Evolutionary conservation across 176 grass and related monocot genomes (phyloP).

Genomic region (Phragmites australis): DNA sequence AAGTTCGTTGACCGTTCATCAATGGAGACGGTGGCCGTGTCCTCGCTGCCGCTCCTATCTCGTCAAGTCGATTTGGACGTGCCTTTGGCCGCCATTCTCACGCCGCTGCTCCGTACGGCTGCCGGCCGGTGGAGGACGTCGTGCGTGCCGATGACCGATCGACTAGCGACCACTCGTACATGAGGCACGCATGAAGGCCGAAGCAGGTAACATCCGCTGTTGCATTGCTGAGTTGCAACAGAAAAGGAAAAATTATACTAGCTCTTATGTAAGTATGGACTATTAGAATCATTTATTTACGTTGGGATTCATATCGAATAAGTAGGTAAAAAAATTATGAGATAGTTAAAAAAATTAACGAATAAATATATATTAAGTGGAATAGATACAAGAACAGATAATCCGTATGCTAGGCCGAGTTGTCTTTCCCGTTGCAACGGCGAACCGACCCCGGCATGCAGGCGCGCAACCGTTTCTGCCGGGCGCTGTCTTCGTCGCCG

Average conservation of each 20-base stretch:
- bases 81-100: background rate
- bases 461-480: slow-evolving; percentile 30
- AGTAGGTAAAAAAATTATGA: too few relatives aligned
- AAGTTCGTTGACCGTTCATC: slow-evolving; percentile 40
- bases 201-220: background rate
- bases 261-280: too few relatives aligned
- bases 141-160: background rate
- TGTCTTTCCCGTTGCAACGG: slow-evolving; percentile 17
- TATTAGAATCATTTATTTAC: too few relatives aligned
- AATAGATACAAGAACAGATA: too few relatives aligned
- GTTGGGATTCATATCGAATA: too few relatives aligned
- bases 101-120: background rate
- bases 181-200: background rate
- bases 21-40: slow-evolving; percentile 29
- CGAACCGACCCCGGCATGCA: background rate
- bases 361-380: too few relatives aligned
- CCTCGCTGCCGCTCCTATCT: background rate
- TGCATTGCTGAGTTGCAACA: too few relatives aligned
- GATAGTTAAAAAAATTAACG: too few relatives aligned
- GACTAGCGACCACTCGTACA: too few relatives aligned
- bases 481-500: background rate
- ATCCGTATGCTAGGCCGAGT: too few relatives aligned
- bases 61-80: slow-evolving; percentile 28
- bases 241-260: too few relatives aligned
- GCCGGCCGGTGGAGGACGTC: slow-evolving; percentile 5